phyloP scores from a whole-genome alignment of 2,329 filamentous ascomycete genomes.

The Trichoderma hamatum region DNA sequence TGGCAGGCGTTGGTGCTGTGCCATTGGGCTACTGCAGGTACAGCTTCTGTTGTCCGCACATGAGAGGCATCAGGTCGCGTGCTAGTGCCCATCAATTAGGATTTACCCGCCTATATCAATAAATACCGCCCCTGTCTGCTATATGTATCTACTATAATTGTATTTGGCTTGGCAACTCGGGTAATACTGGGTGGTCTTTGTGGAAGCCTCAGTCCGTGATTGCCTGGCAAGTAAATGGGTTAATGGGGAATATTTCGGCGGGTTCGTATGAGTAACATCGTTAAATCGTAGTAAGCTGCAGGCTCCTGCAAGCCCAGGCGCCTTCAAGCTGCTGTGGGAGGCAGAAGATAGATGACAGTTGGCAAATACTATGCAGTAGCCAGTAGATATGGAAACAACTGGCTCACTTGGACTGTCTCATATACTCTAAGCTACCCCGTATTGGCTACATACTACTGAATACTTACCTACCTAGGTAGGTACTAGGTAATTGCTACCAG shows the following conservation, averaged over 20 bases:
- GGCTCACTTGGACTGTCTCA: no score
- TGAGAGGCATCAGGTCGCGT: neutral
- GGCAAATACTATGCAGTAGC: neutral
- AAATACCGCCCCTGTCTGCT: neutral
- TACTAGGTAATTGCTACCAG: no score
- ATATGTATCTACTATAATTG: neutral
- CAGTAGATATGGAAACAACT: neutral
- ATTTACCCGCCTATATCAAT: neutral
- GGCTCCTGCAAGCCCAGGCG: no score
- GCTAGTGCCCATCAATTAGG: neutral
- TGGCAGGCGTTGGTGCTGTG: constrained; percentile 7
- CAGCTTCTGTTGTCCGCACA: neutral
- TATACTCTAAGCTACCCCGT: no score
- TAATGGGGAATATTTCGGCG: neutral
- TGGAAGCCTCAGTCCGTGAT: neutral
- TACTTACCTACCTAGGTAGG: no score
- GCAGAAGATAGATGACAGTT: neutral
- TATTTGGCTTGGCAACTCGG: neutral
- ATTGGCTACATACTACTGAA: no score
- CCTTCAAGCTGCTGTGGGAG: neutral
- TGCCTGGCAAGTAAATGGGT: neutral
- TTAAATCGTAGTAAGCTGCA: neutral
- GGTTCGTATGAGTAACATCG: neutral
- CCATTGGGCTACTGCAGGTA: constrained; percentile 25
- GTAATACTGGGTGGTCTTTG: neutral